These are phyloP conservation scores for Quercus berberidifolia DNA, from an alignment of 306 rosid species.

Conservation along the genomic window DNA sequence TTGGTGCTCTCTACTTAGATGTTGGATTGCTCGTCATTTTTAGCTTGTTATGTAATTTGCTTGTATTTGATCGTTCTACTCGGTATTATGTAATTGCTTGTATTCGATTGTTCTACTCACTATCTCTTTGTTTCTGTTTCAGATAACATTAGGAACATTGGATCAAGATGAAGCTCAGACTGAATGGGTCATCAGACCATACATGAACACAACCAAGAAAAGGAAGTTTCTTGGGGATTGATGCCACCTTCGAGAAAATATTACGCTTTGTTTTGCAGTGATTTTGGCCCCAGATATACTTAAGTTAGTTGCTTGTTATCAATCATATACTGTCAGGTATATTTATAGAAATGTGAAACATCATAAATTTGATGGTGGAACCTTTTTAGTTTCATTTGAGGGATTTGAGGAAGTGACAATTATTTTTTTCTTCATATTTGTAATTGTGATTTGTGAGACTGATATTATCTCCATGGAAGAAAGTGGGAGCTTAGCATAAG, in stretches of 20 bases:
- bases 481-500: no score
- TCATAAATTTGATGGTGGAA: background rate
- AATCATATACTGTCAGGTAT: background rate
- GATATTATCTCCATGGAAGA: no score
- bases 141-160: conserved; percentile 81
- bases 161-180: conserved; percentile 77
- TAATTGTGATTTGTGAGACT: no score
- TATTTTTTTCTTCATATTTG: no score
- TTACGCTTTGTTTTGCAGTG: background rate
- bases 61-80: background rate
- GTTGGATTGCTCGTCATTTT: background rate
- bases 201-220: conserved; percentile 75
- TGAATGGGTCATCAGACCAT: conserved; percentile 82
- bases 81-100: background rate
- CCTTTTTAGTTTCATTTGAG: no score
- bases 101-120: background rate
- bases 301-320: background rate
- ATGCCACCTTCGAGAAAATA: background rate
- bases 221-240: conserved; percentile 55
- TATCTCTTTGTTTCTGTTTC: conserved; percentile 14
- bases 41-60: background rate
- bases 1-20: background rate
- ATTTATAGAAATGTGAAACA: background rate
- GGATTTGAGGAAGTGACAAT: no score
- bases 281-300: background rate